Evolutionary conservation across 441 rosid genomes (phyloP).

Genomic region (Pelargonium fulgidum): DNA sequence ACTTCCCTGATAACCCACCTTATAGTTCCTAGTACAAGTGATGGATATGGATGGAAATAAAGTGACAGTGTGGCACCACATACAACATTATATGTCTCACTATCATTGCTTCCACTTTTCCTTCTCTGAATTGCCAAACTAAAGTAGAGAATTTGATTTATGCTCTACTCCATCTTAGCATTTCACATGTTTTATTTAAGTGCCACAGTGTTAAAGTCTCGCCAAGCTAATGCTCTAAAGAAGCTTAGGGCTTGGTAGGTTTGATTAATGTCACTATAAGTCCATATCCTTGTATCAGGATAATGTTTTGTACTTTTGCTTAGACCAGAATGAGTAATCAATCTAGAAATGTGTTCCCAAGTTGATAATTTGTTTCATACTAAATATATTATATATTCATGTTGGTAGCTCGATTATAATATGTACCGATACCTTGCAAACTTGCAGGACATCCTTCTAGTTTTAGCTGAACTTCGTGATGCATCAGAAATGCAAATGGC

Average conservation of each 20-base stretch:
- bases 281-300: background rate
- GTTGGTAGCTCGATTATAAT: background rate
- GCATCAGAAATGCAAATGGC: conserved; percentile 70
- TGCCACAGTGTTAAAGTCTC: background rate
- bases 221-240: background rate
- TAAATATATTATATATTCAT: background rate
- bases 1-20: background rate
- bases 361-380: background rate
- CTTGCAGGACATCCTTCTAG: conserved; percentile 80
- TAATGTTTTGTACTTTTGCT: background rate
- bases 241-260: conserved; percentile 1
- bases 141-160: background rate
- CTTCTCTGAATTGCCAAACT: background rate
- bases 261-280: background rate
- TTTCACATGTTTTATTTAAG: background rate
- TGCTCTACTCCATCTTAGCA: background rate
- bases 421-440: background rate
- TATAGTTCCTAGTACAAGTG: background rate
- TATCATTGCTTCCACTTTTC: background rate
- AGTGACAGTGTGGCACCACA: background rate
- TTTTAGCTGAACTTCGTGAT: conserved; percentile 65
- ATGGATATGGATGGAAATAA: background rate
- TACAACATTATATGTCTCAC: background rate
- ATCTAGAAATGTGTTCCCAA: background rate
- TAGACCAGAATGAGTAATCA: background rate